A percentile compares a stretch with the other conserved stretches of the same genome.
Conservation (phyloP, 2,329 filamentous ascomycete genomes). For the Ophiosphaerella korrae region DNA sequence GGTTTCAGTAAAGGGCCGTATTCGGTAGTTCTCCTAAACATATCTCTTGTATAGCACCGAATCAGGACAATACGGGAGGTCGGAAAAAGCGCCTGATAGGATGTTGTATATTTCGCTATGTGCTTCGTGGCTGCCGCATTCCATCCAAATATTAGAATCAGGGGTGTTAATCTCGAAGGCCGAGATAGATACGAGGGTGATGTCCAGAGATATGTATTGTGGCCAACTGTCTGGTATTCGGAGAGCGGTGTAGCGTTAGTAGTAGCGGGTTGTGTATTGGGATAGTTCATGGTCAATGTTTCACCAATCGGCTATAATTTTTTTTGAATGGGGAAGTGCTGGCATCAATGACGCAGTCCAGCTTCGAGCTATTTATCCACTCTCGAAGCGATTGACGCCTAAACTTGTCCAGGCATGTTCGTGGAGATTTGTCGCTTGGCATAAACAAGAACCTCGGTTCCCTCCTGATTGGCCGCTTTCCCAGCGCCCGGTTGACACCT, state of each 20-base stretch:
- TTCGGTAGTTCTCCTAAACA: slow-evolving; percentile 28
- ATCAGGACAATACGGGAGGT: slow-evolving; percentile 38
- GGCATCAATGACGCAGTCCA: no score
- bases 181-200: slow-evolving; percentile 18
- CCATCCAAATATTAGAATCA: slow-evolving; percentile 44
- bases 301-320: no score
- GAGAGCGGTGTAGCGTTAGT: slow-evolving; percentile 26
- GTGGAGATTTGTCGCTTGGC: no score
- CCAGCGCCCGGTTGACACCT: no score
- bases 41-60: slow-evolving; percentile 35
- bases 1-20: slow-evolving; percentile 27
- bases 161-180: slow-evolving; percentile 15
- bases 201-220: slow-evolving; percentile 43
- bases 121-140: slow-evolving; percentile 43
- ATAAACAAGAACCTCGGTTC: no score
- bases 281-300: slow-evolving; percentile 9
- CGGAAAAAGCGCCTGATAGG: slow-evolving; percentile 40
- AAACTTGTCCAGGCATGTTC: no score
- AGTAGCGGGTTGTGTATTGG: slow-evolving; percentile 6
- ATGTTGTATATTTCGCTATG: slow-evolving; percentile 44
- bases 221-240: slow-evolving; percentile 39
- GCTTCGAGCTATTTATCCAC: no score
- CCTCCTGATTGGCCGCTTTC: no score
- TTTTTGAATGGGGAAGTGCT: no score
- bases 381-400: no score